phyloP scores from a whole-genome alignment of 805 yeast species.

The Saccharomycopsis oosterbeekiorum region DNA sequence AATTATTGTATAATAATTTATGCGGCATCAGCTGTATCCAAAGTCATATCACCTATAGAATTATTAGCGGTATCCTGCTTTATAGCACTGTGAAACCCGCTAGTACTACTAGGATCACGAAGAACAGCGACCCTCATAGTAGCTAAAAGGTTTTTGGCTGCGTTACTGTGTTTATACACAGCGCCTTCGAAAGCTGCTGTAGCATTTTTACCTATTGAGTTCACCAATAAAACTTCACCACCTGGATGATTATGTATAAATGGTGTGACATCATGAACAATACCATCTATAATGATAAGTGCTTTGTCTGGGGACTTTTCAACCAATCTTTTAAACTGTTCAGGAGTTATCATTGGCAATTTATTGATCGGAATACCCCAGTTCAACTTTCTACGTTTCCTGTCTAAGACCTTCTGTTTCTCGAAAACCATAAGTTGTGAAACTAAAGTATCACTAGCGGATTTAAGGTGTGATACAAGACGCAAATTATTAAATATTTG shows the following conservation, averaged over 20 bases:
- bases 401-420: constrained; percentile 70
- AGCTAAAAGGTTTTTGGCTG: constrained; percentile 82
- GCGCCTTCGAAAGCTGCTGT: constrained; percentile 94
- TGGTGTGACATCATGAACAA: constrained; percentile 88
- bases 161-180: constrained; percentile 86
- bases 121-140: constrained; percentile 90
- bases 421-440: constrained; percentile 71
- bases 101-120: constrained; percentile 63
- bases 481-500: constrained; percentile 48
- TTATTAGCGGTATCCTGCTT: constrained; percentile 57
- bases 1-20: constrained; percentile 18
- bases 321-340: constrained; percentile 34
- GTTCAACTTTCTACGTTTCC: constrained; percentile 64
- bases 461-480: constrained; percentile 45
- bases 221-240: constrained; percentile 65
- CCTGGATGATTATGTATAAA: constrained; percentile 93
- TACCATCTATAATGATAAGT: constrained; percentile 77
- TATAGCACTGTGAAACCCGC: constrained; percentile 52
- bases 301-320: constrained; percentile 36
- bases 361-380: constrained; percentile 94
- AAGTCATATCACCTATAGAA: constrained; percentile 46
- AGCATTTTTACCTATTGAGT: constrained; percentile 88
- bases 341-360: constrained; percentile 53
- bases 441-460: constrained; percentile 38
- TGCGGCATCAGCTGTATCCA: constrained; percentile 54